Conservation (phyloP, 495 filamentous ascomycete genomes). For the Lentithecium fluviatile region DNA sequence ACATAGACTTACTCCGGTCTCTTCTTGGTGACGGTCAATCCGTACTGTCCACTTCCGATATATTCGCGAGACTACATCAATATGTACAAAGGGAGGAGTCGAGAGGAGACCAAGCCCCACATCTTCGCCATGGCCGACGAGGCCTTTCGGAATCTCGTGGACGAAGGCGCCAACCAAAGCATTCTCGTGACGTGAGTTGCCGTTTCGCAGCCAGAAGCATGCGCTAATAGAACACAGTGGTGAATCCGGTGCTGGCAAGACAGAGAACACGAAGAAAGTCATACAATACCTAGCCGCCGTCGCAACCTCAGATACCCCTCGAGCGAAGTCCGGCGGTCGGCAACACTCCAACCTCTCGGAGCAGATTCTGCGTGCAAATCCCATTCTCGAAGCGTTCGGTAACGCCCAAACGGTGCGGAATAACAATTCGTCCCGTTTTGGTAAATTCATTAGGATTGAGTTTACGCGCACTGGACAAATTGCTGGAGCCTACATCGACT, state of each 20-base stretch:
- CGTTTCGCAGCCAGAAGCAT: background rate
- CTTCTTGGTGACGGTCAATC: slow-evolving; percentile 96
- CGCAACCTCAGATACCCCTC: slow-evolving; percentile 74
- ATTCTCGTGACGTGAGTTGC: slow-evolving; percentile 81
- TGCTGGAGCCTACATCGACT: slow-evolving; percentile 94
- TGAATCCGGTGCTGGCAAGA: slow-evolving; percentile 98
- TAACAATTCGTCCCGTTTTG: slow-evolving; percentile 98
- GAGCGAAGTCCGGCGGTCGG: slow-evolving; percentile 56
- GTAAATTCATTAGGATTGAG: slow-evolving; percentile 98
- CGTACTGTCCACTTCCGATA: slow-evolving; percentile 90
- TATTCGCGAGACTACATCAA: slow-evolving; percentile 96
- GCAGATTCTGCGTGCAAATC: slow-evolving; percentile 94
- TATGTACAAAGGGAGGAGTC: slow-evolving; percentile 85
- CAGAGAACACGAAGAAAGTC: slow-evolving; percentile 99
- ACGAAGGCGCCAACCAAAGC: slow-evolving; percentile 94
- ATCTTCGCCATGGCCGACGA: slow-evolving; percentile 99
- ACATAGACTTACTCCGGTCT: slow-evolving; percentile 87
- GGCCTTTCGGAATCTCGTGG: slow-evolving; percentile 91
- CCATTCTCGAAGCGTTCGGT: slow-evolving; percentile 96
- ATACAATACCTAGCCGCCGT: slow-evolving; percentile 98
- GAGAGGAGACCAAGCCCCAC: slow-evolving; percentile 94
- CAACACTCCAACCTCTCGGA: slow-evolving; percentile 89
- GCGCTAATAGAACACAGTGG: slow-evolving; percentile 52
- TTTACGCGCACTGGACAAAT: slow-evolving; percentile 90
- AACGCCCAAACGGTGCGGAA: slow-evolving; percentile 98